Evolutionary conservation across 345 rosid genomes (phyloP).

Genomic region (Moricandia moricandioides): DNA sequence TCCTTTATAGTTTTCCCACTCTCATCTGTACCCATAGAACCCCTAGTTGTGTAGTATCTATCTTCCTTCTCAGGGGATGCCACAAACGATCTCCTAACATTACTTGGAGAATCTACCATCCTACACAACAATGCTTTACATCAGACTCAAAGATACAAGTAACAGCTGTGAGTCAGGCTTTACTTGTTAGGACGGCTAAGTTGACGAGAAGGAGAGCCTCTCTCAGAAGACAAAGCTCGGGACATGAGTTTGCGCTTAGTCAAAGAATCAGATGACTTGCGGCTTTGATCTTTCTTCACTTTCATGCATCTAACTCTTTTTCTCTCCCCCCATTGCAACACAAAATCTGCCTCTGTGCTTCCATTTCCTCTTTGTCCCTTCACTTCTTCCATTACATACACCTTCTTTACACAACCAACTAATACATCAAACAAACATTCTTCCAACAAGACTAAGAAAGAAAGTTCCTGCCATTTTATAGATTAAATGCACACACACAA

Average conservation of each 20-base stretch:
- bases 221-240: constrained; percentile 44
- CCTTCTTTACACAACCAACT: constrained; percentile 24
- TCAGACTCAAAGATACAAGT: background rate
- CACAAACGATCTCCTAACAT: constrained; percentile 46
- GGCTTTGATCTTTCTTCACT: constrained; percentile 59
- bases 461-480: background rate
- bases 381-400: constrained; percentile 57
- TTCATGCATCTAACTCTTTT: constrained; percentile 85
- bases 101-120: constrained; percentile 48
- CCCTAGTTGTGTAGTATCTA: constrained; percentile 73
- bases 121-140: constrained; percentile 27
- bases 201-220: constrained; percentile 51
- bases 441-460: background rate
- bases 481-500: constrained; percentile 6
- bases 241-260: constrained; percentile 57
- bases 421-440: constrained; percentile 2
- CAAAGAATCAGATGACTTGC: constrained; percentile 51
- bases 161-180: background rate
- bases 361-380: constrained; percentile 54
- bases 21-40: constrained; percentile 70
- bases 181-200: constrained; percentile 51
- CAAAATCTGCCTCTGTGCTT: constrained; percentile 68
- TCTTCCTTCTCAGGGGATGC: constrained; percentile 76
- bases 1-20: constrained; percentile 56
- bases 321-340: constrained; percentile 88